These are phyloP conservation scores for Maudiozyma barnettii DNA, from an alignment of 805 yeast genomes.

Conservation along the genomic window DNA sequence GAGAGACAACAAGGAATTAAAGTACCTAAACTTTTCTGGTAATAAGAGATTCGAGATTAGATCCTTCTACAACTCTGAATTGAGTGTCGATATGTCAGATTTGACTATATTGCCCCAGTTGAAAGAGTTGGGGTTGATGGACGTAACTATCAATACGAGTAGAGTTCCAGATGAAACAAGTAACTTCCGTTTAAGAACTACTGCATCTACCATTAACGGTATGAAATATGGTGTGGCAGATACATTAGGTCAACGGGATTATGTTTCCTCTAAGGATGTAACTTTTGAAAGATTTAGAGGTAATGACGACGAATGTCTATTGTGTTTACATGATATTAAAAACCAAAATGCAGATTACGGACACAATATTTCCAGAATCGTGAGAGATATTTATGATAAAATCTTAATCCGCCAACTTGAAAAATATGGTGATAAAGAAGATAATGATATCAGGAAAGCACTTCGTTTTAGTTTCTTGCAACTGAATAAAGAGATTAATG, in stretches of 20 bases:
- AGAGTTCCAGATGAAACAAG: conserved; percentile 81
- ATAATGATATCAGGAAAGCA: conserved; percentile 54
- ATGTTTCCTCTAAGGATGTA: conserved; percentile 69
- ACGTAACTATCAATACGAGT: conserved; percentile 84
- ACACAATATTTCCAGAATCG: conserved; percentile 58
- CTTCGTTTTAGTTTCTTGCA: conserved; percentile 71
- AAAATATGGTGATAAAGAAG: conserved; percentile 30
- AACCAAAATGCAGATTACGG: conserved; percentile 42
- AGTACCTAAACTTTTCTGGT: conserved; percentile 82
- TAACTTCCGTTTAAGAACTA: conserved; percentile 79
- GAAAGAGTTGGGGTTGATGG: conserved; percentile 78
- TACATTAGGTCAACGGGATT: conserved; percentile 56
- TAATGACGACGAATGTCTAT: conserved; percentile 65
- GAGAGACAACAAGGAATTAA: conserved; percentile 71
- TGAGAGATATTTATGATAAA: conserved; percentile 59
- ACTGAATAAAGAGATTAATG: conserved; percentile 72
- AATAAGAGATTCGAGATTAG: conserved; percentile 86
- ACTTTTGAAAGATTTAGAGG: conserved; percentile 85
- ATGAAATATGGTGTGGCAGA: conserved; percentile 91
- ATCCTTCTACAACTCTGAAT: conserved; percentile 40
- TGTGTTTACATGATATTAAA: conserved; percentile 82
- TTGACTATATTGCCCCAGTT: conserved; percentile 67
- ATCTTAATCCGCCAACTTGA: conserved; percentile 47
- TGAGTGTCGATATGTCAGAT: conserved; percentile 42
- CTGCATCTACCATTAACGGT: conserved; percentile 67